Evolutionary conservation across 768 basidiomycete genomes (phyloP).

Genomic region (Strobilomyces dryophilus): DNA sequence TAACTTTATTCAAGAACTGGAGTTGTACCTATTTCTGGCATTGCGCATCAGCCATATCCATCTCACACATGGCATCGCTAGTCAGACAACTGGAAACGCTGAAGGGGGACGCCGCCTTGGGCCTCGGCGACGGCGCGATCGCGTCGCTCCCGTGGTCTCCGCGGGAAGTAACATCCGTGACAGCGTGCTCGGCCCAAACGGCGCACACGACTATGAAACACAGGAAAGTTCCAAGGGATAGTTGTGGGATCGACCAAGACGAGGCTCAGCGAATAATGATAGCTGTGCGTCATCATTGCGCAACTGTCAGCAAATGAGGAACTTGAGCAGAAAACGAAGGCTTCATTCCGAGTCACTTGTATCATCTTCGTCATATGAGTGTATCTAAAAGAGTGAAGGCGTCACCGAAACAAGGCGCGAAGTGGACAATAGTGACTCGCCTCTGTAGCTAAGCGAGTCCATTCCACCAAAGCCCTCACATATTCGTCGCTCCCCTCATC

Average conservation of each 20-base stretch:
- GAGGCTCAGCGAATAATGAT: not conserved
- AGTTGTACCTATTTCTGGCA: too few species aligned
- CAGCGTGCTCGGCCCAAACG: constrained; percentile 36
- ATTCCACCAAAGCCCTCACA: constrained; percentile 61
- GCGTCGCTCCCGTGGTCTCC: constrained; percentile 41
- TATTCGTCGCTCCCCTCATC: constrained; percentile 74
- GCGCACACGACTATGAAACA: constrained; percentile 44
- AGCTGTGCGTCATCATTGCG: not conserved
- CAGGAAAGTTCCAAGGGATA: too few species aligned
- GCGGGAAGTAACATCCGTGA: constrained; percentile 35
- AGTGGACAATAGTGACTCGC: constrained; percentile 34
- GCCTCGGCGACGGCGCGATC: constrained; percentile 43
- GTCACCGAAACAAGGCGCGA: not conserved
- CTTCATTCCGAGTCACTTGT: not conserved
- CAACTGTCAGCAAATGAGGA: not conserved
- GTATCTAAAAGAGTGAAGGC: constrained; percentile 18
- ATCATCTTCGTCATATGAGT: constrained; percentile 18
- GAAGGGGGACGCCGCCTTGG: constrained; percentile 16
- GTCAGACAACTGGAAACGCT: constrained; percentile 1
- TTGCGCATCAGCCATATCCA: too few species aligned
- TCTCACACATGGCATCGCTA: too few species aligned
- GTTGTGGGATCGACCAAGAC: not conserved
- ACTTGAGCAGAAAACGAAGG: not conserved
- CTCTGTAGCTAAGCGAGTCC: constrained; percentile 61
- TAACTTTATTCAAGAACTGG: too few species aligned